phyloP scores from a whole-genome alignment of 2,329 filamentous ascomycete species.

The Fusarium chaquense region DNA sequence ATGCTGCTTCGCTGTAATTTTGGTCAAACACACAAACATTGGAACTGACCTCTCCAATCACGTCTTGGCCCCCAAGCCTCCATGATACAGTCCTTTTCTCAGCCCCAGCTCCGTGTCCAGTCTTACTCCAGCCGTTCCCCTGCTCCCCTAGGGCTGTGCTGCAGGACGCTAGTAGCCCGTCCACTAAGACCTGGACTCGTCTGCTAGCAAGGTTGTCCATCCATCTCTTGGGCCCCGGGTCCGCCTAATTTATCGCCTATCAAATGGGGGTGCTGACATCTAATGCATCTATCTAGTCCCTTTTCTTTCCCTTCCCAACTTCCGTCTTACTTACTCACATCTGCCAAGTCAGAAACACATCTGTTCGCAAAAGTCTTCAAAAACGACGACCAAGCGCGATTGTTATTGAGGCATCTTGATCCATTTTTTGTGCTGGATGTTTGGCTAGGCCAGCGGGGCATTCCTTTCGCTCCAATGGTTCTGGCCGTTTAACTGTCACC shows the following conservation, averaged over 20 bases:
- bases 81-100: slow-evolving; percentile 18
- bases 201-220: slow-evolving; percentile 21
- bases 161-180: slow-evolving; percentile 22
- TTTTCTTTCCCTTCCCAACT: slow-evolving; percentile 24
- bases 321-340: neutral
- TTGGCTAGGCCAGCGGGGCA: slow-evolving; percentile 17
- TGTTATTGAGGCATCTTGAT: neutral
- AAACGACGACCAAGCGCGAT: neutral
- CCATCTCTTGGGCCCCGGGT: slow-evolving; percentile 18
- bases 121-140: slow-evolving; percentile 13
- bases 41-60: slow-evolving; percentile 29
- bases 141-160: slow-evolving; percentile 44
- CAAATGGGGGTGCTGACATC: slow-evolving; percentile 45
- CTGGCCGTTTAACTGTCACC: slow-evolving; percentile 29
- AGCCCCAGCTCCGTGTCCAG: slow-evolving; percentile 27
- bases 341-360: neutral
- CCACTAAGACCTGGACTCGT: slow-evolving; percentile 27
- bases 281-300: slow-evolving; percentile 21
- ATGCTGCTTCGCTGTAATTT: neutral
- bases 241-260: slow-evolving; percentile 41
- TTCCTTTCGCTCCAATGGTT: slow-evolving; percentile 39
- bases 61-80: slow-evolving; percentile 16
- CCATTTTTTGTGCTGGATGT: slow-evolving; percentile 3
- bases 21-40: neutral
- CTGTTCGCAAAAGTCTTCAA: neutral